These are phyloP conservation scores for Lactarius deliciosus DNA, from an alignment of 768 basidiomycete genomes.

Conservation along the genomic window DNA sequence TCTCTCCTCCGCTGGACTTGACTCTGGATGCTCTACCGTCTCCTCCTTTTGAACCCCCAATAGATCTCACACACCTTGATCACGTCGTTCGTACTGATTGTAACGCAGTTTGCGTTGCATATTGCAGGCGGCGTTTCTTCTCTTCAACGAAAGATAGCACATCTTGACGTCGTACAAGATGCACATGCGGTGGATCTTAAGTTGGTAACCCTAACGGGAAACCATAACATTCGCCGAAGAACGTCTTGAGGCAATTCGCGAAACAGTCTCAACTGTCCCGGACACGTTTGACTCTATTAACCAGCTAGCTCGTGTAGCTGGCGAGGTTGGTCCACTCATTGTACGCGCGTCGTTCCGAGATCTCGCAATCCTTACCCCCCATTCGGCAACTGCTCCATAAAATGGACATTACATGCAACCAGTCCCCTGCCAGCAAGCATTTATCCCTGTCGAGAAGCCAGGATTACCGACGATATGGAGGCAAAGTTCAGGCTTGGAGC, in stretches of 20 bases:
- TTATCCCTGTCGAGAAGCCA: constrained; percentile 51
- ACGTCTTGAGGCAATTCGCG: constrained; percentile 43
- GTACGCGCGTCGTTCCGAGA: constrained; percentile 38
- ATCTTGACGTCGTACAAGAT: constrained; percentile 17
- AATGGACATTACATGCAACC: constrained; percentile 53
- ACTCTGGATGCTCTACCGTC: constrained; percentile 39
- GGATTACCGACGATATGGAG: constrained; percentile 43
- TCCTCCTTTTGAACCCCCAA: constrained; percentile 44
- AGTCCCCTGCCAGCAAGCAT: constrained; percentile 46
- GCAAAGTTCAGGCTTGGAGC: constrained; percentile 19
- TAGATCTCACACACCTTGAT: constrained; percentile 62
- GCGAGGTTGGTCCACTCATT: constrained; percentile 39
- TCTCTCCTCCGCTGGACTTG: constrained; percentile 40
- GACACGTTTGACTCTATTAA: constrained; percentile 36
- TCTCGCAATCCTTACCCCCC: constrained; percentile 50
- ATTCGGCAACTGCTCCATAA: constrained; percentile 54
- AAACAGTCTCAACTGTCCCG: constrained; percentile 36
- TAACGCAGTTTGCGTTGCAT: constrained; percentile 61
- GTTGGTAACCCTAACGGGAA: constrained; percentile 3
- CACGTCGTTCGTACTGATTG: constrained; percentile 64
- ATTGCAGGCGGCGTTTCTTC: constrained; percentile 33
- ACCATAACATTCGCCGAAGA: constrained; percentile 26
- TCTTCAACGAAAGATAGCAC: constrained; percentile 25
- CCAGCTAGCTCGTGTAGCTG: constrained; percentile 41
- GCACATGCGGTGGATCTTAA: constrained; percentile 25